These are phyloP conservation scores for Colletotrichum graminicola DNA, from an alignment of 2,329 filamentous ascomycete species.

Conservation along the genomic window DNA sequence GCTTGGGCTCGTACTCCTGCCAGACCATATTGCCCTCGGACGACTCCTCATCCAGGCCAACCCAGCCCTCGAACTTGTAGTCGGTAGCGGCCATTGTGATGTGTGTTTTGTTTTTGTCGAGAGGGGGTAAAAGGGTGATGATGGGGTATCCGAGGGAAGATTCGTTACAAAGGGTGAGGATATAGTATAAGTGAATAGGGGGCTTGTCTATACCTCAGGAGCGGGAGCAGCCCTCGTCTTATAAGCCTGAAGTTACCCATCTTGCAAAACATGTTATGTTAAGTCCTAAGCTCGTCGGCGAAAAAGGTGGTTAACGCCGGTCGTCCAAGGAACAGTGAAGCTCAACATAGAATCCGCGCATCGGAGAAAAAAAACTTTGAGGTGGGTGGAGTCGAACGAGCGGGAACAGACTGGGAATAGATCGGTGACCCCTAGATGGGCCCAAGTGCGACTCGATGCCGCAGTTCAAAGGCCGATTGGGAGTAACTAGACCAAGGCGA, in stretches of 20 bases:
- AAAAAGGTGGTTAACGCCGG: conserved; percentile 36
- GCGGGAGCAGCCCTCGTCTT: conserved; percentile 27
- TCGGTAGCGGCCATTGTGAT: conserved; percentile 50
- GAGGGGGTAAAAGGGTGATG: background rate
- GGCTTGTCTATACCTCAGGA: background rate
- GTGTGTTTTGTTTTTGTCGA: conserved; percentile 3
- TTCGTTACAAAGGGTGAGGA: background rate
- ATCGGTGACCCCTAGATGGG: conserved; percentile 10
- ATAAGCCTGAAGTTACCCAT: conserved; percentile 27
- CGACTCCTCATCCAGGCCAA: conserved; percentile 56
- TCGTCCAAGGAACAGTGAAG: conserved; percentile 30
- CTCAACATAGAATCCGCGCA: conserved; percentile 24
- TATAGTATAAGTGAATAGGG: background rate
- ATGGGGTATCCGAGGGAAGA: conserved; percentile 11
- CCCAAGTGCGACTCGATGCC: conserved; percentile 36
- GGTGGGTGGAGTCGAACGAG: conserved; percentile 32
- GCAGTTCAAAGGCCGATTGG: conserved; percentile 28
- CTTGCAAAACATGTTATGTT: conserved; percentile 23
- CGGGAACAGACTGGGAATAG: conserved; percentile 33
- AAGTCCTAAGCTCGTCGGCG: conserved; percentile 40
- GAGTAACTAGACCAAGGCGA: background rate
- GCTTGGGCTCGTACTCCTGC: conserved; percentile 71
- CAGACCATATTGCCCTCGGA: conserved; percentile 66
- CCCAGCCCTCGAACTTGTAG: conserved; percentile 65
- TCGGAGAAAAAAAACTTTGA: conserved; percentile 23